A percentile compares a stretch with the other conserved stretches of the same genome.
phyloP scores from a whole-genome alignment of 129 eudicot species.

The Lactuca saligna region DNA sequence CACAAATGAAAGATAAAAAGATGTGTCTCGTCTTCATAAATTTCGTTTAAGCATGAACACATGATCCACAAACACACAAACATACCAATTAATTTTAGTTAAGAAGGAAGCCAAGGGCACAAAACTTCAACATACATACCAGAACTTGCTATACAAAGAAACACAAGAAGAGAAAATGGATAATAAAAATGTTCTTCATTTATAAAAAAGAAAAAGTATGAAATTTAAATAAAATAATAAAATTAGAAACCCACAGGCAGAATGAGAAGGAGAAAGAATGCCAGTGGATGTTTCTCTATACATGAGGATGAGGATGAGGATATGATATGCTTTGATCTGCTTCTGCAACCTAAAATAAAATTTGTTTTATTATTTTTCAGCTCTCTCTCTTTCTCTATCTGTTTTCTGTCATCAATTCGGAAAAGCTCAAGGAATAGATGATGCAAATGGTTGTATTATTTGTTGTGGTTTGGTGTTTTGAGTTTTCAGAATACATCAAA shows the following conservation, averaged over 20 bases:
- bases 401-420: slow-evolving; percentile 13
- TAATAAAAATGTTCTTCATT: neutral
- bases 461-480: slow-evolving; percentile 26
- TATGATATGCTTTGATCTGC: slow-evolving; percentile 5
- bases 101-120: too few relatives aligned
- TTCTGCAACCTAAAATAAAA: slow-evolving; percentile 38
- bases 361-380: slow-evolving; percentile 19
- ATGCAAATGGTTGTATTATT: slow-evolving; percentile 14
- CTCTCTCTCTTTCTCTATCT: slow-evolving; percentile 20
- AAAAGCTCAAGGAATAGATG: slow-evolving; percentile 1
- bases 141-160: too few relatives aligned
- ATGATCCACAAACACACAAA: too few relatives aligned
- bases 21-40: too few relatives aligned
- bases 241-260: slow-evolving; percentile 42
- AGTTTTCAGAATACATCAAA: slow-evolving; percentile 31
- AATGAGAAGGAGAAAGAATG: slow-evolving; percentile 28
- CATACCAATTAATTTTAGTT: too few relatives aligned
- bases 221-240: slow-evolving; percentile 30
- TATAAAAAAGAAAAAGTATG: slow-evolving; percentile 29
- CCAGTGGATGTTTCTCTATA: slow-evolving; percentile 48
- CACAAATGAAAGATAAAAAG: too few relatives aligned
- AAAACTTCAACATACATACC: too few relatives aligned
- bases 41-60: too few relatives aligned
- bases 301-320: slow-evolving; percentile 10
- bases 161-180: neutral